phyloP scores from a whole-genome alignment of 768 basidiomycete species.

The Suillus placidus region DNA sequence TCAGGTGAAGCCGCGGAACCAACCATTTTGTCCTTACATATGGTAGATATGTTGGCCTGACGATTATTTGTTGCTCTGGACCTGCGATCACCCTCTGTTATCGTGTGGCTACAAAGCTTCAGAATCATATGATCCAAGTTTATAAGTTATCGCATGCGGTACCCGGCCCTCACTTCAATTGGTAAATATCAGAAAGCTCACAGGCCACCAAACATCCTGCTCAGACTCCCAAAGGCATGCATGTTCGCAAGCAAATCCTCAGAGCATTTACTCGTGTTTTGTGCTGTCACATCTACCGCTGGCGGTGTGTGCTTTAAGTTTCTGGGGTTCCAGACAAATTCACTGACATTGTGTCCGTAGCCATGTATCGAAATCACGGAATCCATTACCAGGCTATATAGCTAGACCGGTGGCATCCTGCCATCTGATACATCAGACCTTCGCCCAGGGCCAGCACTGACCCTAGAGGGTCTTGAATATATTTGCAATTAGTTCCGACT shows the following conservation, averaged over 20 bases:
- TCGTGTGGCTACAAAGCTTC: background rate
- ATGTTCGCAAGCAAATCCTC: constrained; percentile 15
- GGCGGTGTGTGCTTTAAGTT: background rate
- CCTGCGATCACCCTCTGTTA: too few relatives aligned
- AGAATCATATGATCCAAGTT: background rate
- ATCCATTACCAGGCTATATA: constrained; percentile 5
- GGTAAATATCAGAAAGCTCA: constrained; percentile 8
- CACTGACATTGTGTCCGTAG: constrained; percentile 15
- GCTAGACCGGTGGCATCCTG: constrained; percentile 12
- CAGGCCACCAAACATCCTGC: constrained; percentile 11
- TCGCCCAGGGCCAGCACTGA: constrained; percentile 37
- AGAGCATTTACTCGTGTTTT: background rate
- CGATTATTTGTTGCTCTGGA: background rate
- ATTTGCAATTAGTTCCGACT: constrained; percentile 40
- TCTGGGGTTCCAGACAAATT: background rate
- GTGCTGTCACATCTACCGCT: background rate
- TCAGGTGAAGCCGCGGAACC: background rate
- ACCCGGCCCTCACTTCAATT: constrained; percentile 5
- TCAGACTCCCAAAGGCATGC: constrained; percentile 10
- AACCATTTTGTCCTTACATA: background rate
- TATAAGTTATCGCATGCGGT: background rate
- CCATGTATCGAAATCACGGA: constrained; percentile 12
- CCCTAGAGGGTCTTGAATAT: constrained; percentile 45
- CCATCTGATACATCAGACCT: constrained; percentile 30
- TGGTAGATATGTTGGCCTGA: background rate